Evolutionary conservation across 192 early-diverging fungal species (phyloP).

Genomic region (Entophlyctis helioformis): DNA sequence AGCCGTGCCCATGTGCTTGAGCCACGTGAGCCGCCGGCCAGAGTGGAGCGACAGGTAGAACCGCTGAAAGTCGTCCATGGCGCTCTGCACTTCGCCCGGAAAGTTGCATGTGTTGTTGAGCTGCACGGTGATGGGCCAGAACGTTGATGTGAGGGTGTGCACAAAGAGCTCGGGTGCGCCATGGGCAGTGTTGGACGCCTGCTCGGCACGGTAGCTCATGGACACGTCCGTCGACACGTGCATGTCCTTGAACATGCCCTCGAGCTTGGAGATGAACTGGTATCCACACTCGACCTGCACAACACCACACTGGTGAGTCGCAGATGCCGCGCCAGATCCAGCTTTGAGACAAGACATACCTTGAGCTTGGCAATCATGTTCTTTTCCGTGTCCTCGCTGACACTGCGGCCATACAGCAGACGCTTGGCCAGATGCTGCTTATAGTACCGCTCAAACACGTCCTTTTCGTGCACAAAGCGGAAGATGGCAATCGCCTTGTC

Average conservation of each 20-base stretch:
- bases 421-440: constrained; percentile 88
- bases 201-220: constrained; percentile 32
- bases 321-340: too few relatives aligned
- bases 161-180: constrained; percentile 45
- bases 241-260: constrained; percentile 96
- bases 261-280: constrained; percentile 84
- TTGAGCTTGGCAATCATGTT: constrained; percentile 71
- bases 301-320: too few relatives aligned
- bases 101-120: too few relatives aligned
- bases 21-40: constrained; percentile 76
- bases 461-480: constrained; percentile 85
- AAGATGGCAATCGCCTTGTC: constrained; percentile 82
- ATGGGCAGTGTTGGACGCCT: background rate
- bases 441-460: constrained; percentile 96
- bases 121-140: constrained; percentile 74
- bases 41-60: constrained; percentile 71
- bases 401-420: constrained; percentile 62
- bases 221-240: constrained; percentile 56
- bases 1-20: constrained; percentile 63
- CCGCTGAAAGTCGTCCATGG: constrained; percentile 54
- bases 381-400: constrained; percentile 76
- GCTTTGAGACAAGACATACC: constrained; percentile 44
- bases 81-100: constrained; percentile 44
- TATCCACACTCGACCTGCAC: constrained; percentile 88
- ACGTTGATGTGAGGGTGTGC: constrained; percentile 73